Percentiles rank a stretch among this genome's conserved stretches.
Conservation (phyloP, 106 monocot species). For the Dactylorhiza incarnata region DNA sequence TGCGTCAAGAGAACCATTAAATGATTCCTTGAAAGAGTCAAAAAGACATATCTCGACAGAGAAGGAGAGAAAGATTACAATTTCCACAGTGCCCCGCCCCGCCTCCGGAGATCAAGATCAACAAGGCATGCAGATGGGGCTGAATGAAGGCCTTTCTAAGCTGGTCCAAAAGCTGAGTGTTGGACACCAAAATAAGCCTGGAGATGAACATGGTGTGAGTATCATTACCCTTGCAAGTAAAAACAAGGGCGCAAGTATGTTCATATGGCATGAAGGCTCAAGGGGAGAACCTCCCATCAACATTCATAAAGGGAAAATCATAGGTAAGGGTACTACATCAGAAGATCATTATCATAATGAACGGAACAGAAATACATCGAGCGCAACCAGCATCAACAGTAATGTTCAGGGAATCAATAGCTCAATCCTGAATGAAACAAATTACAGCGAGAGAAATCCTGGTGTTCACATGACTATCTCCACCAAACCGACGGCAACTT, state of each 20-base stretch:
- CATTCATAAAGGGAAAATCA: too few species aligned
- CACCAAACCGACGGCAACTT: conserved; percentile 5
- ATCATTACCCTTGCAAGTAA: conserved; percentile 74
- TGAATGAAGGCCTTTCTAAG: conserved; percentile 44
- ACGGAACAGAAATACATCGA: not conserved
- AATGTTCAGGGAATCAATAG: conserved; percentile 74
- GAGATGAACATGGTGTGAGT: conserved; percentile 25
- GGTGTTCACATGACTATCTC: conserved; percentile 40
- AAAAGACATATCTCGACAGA: not conserved
- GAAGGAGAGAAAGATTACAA: conserved; percentile 21
- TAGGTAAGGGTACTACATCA: not conserved
- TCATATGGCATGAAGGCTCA: conserved; percentile 12
- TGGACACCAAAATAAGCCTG: conserved; percentile 8
- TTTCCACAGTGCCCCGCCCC: conserved; percentile 16
- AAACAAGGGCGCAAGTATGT: conserved; percentile 73
- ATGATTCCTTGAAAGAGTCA: not conserved
- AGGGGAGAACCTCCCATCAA: not conserved
- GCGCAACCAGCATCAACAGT: conserved; percentile 33
- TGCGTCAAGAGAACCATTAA: not conserved
- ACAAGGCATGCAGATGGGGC: conserved; percentile 25
- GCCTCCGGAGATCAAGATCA: conserved; percentile 4
- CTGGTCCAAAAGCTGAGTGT: conserved; percentile 27
- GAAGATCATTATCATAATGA: not conserved
- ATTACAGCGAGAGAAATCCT: conserved; percentile 29
- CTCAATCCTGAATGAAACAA: conserved; percentile 37